phyloP scores from a whole-genome alignment of 108 stramenopile genomes.

The Ochromonas danica region DNA sequence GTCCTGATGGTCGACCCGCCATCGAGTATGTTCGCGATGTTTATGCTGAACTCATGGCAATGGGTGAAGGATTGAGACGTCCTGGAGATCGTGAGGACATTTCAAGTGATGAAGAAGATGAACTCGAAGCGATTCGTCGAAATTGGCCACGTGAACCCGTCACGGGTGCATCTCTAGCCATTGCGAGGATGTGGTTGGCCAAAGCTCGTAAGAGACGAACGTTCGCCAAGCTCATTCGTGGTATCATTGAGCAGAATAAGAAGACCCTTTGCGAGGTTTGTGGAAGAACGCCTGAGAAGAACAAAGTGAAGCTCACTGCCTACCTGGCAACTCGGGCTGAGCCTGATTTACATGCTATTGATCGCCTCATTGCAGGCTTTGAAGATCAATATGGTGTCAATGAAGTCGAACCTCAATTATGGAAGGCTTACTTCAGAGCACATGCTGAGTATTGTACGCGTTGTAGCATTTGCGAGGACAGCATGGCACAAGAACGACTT shows the following conservation, averaged over 20 bases:
- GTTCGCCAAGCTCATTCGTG: conserved; percentile 60
- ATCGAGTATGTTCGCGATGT: conserved; percentile 73
- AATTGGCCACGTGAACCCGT: conserved; percentile 69
- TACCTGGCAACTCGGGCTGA: conserved; percentile 56
- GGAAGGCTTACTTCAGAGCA: conserved; percentile 77
- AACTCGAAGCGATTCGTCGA: conserved; percentile 53
- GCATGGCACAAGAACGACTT: conserved; percentile 59
- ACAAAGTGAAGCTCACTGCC: conserved; percentile 46
- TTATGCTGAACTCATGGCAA: conserved; percentile 70
- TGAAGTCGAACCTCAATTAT: conserved; percentile 66
- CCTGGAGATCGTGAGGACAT: conserved; percentile 67
- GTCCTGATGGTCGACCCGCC: conserved; percentile 63
- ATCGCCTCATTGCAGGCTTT: conserved; percentile 64
- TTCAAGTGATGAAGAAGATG: conserved; percentile 67
- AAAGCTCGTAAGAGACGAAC: conserved; percentile 70
- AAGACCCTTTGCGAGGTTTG: conserved; percentile 59
- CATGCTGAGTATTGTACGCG: conserved; percentile 69
- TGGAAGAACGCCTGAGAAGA: conserved; percentile 52
- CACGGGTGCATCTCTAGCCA: conserved; percentile 58
- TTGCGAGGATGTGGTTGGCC: conserved; percentile 71
- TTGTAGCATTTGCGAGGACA: conserved; percentile 65
- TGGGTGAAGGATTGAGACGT: conserved; percentile 63
- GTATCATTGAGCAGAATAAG: conserved; percentile 65
- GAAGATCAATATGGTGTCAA: conserved; percentile 62
- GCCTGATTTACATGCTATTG: conserved; percentile 68